Conservation (phyloP, 2,329 filamentous ascomycete genomes). For the Aspergillus quadricinctus region DNA sequence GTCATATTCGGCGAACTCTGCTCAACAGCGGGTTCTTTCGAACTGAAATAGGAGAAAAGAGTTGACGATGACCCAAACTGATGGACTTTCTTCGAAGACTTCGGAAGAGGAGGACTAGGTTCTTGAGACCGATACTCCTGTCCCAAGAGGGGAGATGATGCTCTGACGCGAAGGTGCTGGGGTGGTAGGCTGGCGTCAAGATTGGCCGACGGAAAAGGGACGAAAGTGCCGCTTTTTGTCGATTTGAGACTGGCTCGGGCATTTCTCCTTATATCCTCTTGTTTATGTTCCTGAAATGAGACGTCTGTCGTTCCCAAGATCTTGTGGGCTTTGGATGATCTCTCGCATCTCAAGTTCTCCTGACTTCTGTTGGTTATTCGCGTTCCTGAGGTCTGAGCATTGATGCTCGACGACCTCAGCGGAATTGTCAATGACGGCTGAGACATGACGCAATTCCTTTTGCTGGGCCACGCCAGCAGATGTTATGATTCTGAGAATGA, state of each 20-base stretch:
- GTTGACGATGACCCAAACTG: constrained; percentile 44
- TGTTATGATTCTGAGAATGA: not conserved
- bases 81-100: constrained; percentile 33
- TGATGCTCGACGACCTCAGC: constrained; percentile 14
- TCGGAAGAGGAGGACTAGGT: constrained; percentile 25
- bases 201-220: constrained; percentile 23
- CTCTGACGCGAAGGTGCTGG: constrained; percentile 36
- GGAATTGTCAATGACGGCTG: constrained; percentile 13
- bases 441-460: constrained; percentile 6
- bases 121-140: constrained; percentile 31
- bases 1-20: constrained; percentile 17
- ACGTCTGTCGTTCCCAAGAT: constrained; percentile 28
- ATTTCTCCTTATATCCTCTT: constrained; percentile 21
- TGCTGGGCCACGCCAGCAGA: not conserved
- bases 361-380: constrained; percentile 8
- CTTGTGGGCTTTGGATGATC: constrained; percentile 28
- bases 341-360: constrained; percentile 16
- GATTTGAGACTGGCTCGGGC: constrained; percentile 35
- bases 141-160: constrained; percentile 45
- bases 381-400: constrained; percentile 9
- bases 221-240: constrained; percentile 19
- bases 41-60: constrained; percentile 45
- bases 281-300: constrained; percentile 18
- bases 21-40: constrained; percentile 37
- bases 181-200: constrained; percentile 16